These are phyloP conservation scores for Yamadazyma scolyti DNA, from an alignment of 805 yeast species.

Conservation along the genomic window DNA sequence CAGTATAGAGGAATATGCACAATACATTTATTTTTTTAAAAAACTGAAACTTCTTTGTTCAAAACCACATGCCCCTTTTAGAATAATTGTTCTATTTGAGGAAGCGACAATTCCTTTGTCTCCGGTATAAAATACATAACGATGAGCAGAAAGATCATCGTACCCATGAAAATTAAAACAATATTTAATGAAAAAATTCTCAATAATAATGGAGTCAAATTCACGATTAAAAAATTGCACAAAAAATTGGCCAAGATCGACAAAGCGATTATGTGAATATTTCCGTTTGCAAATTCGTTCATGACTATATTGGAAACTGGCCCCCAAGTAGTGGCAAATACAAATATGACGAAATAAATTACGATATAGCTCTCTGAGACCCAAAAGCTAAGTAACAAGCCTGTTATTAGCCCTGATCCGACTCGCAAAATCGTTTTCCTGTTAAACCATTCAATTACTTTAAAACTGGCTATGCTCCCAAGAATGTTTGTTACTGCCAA, in stretches of 20 bases:
- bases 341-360: conserved; percentile 5
- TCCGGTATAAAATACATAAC: conserved; percentile 9
- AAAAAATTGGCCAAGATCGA: conserved; percentile 8
- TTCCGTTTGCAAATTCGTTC: conserved; percentile 20
- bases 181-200: conserved; percentile 1
- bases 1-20: too few species aligned
- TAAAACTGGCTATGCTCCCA: conserved; percentile 7
- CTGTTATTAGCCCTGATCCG: conserved; percentile 6
- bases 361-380: conserved; percentile 1
- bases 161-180: conserved; percentile 6
- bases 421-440: conserved; percentile 5
- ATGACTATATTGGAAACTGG: conserved; percentile 24
- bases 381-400: conserved; percentile 2
- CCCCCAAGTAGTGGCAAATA: conserved; percentile 25
- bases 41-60: too few species aligned
- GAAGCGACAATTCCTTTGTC: conserved; percentile 4
- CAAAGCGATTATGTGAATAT: conserved; percentile 12
- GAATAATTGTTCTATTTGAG: conserved; percentile 5
- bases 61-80: too few species aligned
- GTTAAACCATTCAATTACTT: conserved; percentile 3
- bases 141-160: conserved; percentile 4
- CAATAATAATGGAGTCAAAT: conserved; percentile 6
- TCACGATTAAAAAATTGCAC: conserved; percentile 8
- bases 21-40: too few species aligned
- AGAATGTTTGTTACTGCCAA: conserved; percentile 7